Evolutionary conservation across 257 asterid genomes (phyloP), one percentile per base, ranked within the genome.

Genomic region (Solanum sejunctum): DNA sequence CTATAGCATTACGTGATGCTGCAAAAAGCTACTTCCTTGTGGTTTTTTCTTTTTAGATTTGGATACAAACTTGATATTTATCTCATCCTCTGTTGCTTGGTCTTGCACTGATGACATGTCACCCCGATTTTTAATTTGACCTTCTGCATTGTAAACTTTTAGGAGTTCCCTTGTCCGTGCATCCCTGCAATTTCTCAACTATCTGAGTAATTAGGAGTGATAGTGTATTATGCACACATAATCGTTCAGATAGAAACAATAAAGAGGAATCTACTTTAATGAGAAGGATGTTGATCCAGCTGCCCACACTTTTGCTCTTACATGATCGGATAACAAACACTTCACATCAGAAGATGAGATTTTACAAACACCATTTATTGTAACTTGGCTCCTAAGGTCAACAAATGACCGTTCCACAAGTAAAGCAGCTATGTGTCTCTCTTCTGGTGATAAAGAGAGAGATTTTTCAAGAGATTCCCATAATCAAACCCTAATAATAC

Each of bases 381-480:
- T 95, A 36, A 92, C 98, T 88, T 93, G 97, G 92, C 93, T 94
- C 87, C 88, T 91, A 84, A 97, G 96, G 86, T 97, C 98, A 79
- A 95, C 84, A 47, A 64, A 85, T 55, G 98, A 93, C 84, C 97
- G 88, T 90, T 95, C 98, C 47, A 97, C 95, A 84, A 97, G 86
- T 87, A 97, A 88, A 85, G 97, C 88, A 85, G 99, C 97, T 95
- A 95, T 97, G 87, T 92, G 97, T 69, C 88, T 97, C 84, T 95
- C 98, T 91, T 95, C 98, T 0, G 90, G 91, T 10, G 98, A 91
- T 39, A 97, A 88, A 71, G 95, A 89, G 7, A 95, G 87, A 78
- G 98, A 97, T 86, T 95, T 97, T 75, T 97, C 98, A 81, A 93
- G 81, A 21, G 93, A 87, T 92, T 95, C 98, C 98, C 98, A 93